Conservation (phyloP, 768 basidiomycete species). For the Tulasnella sp. region DNA sequence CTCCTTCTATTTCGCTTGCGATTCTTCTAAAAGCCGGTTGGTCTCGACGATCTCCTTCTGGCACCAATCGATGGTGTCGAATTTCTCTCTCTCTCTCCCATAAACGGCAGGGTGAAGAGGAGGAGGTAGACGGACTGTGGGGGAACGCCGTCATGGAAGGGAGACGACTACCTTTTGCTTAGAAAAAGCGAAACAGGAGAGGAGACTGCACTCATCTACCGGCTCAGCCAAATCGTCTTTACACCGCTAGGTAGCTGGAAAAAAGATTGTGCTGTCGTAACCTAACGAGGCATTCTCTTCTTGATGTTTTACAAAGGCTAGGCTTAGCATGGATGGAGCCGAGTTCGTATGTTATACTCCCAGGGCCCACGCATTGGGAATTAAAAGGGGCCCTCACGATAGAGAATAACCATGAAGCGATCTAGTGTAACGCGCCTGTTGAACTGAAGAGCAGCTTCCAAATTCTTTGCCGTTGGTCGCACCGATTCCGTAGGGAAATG, state of each 20-base stretch:
- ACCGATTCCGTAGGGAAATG: constrained; percentile 50
- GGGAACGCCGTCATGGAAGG: constrained; percentile 35
- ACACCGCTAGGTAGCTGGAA: constrained; percentile 85
- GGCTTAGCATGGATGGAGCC: constrained; percentile 41
- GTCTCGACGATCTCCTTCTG: constrained; percentile 64
- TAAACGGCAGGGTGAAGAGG: constrained; percentile 56
- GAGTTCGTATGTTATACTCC: neutral
- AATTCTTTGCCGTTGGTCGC: constrained; percentile 53
- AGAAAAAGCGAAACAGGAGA: no score
- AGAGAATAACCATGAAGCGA: constrained; percentile 75
- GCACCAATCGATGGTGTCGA: constrained; percentile 94
- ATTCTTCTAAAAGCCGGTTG: constrained; percentile 51
- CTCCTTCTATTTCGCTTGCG: constrained; percentile 36
- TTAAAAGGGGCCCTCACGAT: constrained; percentile 47
- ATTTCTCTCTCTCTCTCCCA: constrained; percentile 84
- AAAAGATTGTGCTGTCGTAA: constrained; percentile 64
- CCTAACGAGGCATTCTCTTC: constrained; percentile 73
- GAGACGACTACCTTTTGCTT: neutral
- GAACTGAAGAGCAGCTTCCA: constrained; percentile 60
- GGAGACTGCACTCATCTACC: constrained; percentile 44
- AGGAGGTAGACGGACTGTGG: constrained; percentile 63
- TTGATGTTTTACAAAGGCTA: constrained; percentile 85
- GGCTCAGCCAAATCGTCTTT: constrained; percentile 86
- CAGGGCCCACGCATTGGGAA: neutral
- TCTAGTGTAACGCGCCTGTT: constrained; percentile 63